Conservation (phyloP, 2,329 filamentous ascomycete genomes). For the Coleophoma eucalyptorum region DNA sequence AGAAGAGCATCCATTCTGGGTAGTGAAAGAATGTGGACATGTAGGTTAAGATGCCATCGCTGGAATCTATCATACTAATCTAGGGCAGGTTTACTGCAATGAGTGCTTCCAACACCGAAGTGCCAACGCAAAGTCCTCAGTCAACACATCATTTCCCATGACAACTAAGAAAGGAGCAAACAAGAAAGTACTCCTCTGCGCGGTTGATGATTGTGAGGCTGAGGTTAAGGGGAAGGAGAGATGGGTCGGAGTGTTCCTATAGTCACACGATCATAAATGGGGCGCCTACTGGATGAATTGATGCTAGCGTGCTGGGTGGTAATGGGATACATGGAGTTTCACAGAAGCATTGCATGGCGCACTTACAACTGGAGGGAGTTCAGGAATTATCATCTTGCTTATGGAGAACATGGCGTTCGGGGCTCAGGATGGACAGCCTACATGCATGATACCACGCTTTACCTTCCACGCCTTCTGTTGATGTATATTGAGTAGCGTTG, state of each 20-base stretch:
- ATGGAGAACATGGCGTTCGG: too few relatives aligned
- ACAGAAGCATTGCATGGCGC: too few relatives aligned
- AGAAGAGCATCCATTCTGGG: slow-evolving; percentile 84
- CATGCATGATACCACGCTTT: too few relatives aligned
- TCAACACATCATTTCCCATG: slow-evolving; percentile 26
- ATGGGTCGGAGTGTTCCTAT: slow-evolving; percentile 58
- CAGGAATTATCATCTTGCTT: too few relatives aligned
- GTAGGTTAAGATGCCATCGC: slow-evolving; percentile 47
- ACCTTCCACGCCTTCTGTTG: too few relatives aligned
- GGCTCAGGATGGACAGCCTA: too few relatives aligned
- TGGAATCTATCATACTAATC: slow-evolving; percentile 15
- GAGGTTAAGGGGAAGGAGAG: slow-evolving; percentile 50
- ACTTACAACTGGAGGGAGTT: too few relatives aligned
- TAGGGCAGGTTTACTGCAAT: slow-evolving; percentile 56
- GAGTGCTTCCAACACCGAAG: slow-evolving; percentile 54
- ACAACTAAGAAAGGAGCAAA: slow-evolving; percentile 28
- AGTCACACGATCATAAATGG: not conserved
- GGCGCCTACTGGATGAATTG: too few relatives aligned
- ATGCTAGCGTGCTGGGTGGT: too few relatives aligned
- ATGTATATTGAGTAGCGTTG: too few relatives aligned
- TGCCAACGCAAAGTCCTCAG: slow-evolving; percentile 28
- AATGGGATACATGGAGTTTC: too few relatives aligned
- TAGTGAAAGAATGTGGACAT: slow-evolving; percentile 86
- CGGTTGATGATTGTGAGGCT: slow-evolving; percentile 51
- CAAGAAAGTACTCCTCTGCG: slow-evolving; percentile 36